Conservation (phyloP, 2,329 filamentous ascomycete genomes). For the Conoideocrella luteorostrata region DNA sequence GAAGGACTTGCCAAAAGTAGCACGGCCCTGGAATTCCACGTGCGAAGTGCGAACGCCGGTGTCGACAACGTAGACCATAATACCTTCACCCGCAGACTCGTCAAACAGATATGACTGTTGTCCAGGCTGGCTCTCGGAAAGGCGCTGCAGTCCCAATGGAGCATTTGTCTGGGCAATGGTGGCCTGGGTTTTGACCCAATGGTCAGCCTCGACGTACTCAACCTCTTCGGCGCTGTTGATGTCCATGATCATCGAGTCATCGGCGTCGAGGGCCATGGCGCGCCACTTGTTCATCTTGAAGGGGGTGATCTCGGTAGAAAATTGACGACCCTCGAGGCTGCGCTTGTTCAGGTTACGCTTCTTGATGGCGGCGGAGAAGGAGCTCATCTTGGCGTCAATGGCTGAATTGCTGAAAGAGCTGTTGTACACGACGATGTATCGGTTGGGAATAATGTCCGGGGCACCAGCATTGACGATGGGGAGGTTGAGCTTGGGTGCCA, state of each 20-base stretch:
- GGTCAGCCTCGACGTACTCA: constrained; percentile 48
- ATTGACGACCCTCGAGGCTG: constrained; percentile 35
- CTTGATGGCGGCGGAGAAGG: constrained; percentile 41
- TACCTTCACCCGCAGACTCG: constrained; percentile 43
- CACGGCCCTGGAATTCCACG: constrained; percentile 49
- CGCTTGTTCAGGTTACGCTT: constrained; percentile 53
- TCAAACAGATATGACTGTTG: constrained; percentile 40
- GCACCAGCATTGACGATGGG: constrained; percentile 45
- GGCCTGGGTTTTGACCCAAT: constrained; percentile 36
- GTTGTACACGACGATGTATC: constrained; percentile 62
- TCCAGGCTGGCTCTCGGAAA: constrained; percentile 38
- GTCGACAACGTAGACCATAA: constrained; percentile 59
- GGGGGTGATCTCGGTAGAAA: constrained; percentile 41
- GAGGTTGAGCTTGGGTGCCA: constrained; percentile 16
- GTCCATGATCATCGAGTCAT: constrained; percentile 41
- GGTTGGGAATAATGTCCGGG: constrained; percentile 44
- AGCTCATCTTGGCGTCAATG: constrained; percentile 43
- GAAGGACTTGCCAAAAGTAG: constrained; percentile 46
- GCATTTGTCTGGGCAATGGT: constrained; percentile 47
- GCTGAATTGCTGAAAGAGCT: constrained; percentile 40
- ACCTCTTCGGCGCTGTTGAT: constrained; percentile 44
- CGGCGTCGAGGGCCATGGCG: constrained; percentile 46
- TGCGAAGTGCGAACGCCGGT: constrained; percentile 55
- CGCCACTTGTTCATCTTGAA: constrained; percentile 45
- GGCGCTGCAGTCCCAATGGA: constrained; percentile 44